Base-by-base conservation (phyloP, 371 early-diverging fungal genomes). In the Neoconidiobolus thromboides region DNA sequence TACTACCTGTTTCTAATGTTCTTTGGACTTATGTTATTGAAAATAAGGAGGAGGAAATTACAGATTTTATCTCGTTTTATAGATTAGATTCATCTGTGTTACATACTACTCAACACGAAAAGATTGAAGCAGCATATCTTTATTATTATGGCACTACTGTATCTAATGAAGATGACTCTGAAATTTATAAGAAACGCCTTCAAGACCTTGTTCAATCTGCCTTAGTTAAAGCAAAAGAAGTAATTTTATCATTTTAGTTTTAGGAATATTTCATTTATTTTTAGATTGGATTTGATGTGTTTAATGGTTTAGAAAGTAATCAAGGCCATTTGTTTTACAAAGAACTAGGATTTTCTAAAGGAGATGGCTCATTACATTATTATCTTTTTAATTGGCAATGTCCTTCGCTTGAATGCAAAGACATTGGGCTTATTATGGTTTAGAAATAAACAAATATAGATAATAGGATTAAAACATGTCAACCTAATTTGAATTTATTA, bases 351-450 rank as follows among this genome's bases (percentile, higher is more conserved):
- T 97, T 96, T 69, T 89, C 87, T 41, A 76, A 78, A 38, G 98
- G 98, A 47, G 94, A 96, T 65, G 98, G 98, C 2, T 72, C 75
- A 62, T 73, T 97, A 60, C 85, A 94, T 70, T 97, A 86, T 67
- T 97, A 97, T 67, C 68, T 96, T 64, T 97, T 89, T 75, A 97
- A 97, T 74, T 97, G 89, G 82, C 73, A 77, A 62, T 85, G 87
- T 56, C 78, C 79, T 58, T 76, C 75, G 43, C 67, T 93, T 14
- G 69, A 69, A 14, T 65, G 74, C 40, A 67, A 74, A 43, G 81
- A 93, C 68, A 72, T 93, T 56, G 94, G 90, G 43, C 68, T 94
- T 62, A 90, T 94, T 43, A 88, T 88, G 89, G 71, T 88, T 56
- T 87, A 78, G 26, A 26, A 26, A 26, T 26, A 26, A 26, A 26